Evolutionary conservation across 805 yeast genomes (phyloP), one percentile per base, ranked within the genome.

Genomic region (Schwanniomyces polymorphus): DNA sequence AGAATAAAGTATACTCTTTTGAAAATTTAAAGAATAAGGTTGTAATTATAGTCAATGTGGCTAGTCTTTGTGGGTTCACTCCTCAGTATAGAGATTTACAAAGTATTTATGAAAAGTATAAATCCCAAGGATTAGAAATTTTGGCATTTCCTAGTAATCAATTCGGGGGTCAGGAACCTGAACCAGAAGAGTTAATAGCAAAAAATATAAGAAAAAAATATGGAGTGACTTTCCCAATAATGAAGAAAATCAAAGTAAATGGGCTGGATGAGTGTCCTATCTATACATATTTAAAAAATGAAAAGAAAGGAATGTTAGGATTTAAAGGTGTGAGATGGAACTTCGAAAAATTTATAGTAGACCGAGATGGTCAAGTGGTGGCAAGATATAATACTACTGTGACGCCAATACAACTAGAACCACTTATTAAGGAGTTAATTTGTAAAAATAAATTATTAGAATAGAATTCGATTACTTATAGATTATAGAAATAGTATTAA

Each of bases 61-160:
- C 97, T 14, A 85, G 94, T 60, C 85, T 88, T 68, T 88, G 95
- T 53, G 74, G 75, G 5, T 83, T 82, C 68, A 84, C 94, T 3
- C 84, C 87, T 47, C 96, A 90, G 65, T 87, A 86, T 64, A 69
- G 74, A 44, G 92, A 84, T 44, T 70, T 91, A 29, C 91, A 91
- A 67, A 69, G 64, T 35, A 67, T 91, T 11, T 83, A 88, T 70
- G 70, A 82, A 50, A 81, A 82, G 61, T 87, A 85, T 68, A 68
- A 77, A 44, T 80, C 77, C 42, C 60, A 78, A 51, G 95, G 88
- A 1, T 72, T 91, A 21, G 81, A 70, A 39, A 75, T 91, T 25
- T 53, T 91, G 29, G 97, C 91, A 0, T 90, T 91, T 78, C 97
- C 97, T 27, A 88, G 97, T 68, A 88, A 89, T 70, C 97, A 90